A percentile compares a stretch with the other conserved stretches of the same genome.
These are phyloP conservation scores for Suhomyces xylopsoci DNA, from an alignment of 805 yeast species.

Conservation along the genomic window DNA sequence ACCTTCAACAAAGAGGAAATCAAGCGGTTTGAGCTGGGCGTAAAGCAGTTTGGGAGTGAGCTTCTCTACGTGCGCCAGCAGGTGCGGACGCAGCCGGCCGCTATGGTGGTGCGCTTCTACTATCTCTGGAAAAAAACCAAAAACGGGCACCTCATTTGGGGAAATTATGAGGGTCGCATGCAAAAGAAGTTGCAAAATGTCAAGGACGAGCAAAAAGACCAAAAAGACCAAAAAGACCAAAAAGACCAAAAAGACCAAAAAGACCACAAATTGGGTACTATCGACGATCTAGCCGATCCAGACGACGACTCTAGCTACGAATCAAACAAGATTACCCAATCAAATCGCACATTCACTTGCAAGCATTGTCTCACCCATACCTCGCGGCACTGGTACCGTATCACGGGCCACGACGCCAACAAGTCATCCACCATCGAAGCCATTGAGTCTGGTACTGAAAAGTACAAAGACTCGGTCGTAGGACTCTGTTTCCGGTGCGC, in stretches of 20 bases:
- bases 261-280: slow-evolving; percentile 1
- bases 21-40: slow-evolving; percentile 68
- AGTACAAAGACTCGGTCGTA: slow-evolving; percentile 28
- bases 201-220: slow-evolving; percentile 15
- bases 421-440: slow-evolving; percentile 23
- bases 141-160: slow-evolving; percentile 78
- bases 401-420: slow-evolving; percentile 55
- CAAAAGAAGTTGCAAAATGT: slow-evolving; percentile 52
- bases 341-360: slow-evolving; percentile 52
- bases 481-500: slow-evolving; percentile 89
- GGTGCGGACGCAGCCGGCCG: slow-evolving; percentile 69
- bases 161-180: slow-evolving; percentile 67
- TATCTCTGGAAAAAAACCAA: slow-evolving; percentile 90
- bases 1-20: slow-evolving; percentile 65
- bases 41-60: slow-evolving; percentile 71
- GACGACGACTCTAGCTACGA: slow-evolving; percentile 75
- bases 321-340: slow-evolving; percentile 42
- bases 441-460: background rate
- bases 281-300: slow-evolving; percentile 56
- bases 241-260: slow-evolving; percentile 4
- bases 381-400: slow-evolving; percentile 65
- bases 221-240: slow-evolving; percentile 7
- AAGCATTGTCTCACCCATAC: slow-evolving; percentile 62
- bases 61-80: slow-evolving; percentile 66
- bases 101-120: slow-evolving; percentile 82